These are phyloP conservation scores for Usnea hakonensis DNA, from an alignment of 495 filamentous ascomycete genomes.

Conservation along the genomic window DNA sequence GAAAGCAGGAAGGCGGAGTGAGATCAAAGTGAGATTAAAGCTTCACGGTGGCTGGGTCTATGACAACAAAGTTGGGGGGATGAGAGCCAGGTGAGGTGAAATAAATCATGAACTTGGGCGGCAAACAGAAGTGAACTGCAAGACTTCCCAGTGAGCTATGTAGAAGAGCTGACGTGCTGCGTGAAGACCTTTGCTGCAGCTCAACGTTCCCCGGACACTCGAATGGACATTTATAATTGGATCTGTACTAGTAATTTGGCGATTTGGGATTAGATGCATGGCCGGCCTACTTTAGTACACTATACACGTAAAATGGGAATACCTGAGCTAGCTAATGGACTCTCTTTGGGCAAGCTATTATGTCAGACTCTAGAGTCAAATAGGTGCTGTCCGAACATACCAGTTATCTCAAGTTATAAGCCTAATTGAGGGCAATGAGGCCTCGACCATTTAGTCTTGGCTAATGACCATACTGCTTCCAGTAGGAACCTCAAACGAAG, in stretches of 20 bases:
- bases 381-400: not conserved
- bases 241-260: not conserved
- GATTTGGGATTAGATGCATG: not conserved
- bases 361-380: not conserved
- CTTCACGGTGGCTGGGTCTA: not conserved
- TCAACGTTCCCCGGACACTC: too few relatives aligned
- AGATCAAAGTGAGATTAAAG: not conserved
- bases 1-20: not conserved
- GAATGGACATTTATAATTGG: not conserved
- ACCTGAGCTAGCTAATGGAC: not conserved
- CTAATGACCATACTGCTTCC: not conserved
- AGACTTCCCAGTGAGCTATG: not conserved
- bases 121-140: not conserved
- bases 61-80: not conserved
- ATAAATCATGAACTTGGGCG: not conserved
- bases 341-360: not conserved
- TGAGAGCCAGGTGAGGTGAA: not conserved
- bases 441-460: not conserved
- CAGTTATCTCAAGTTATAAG: not conserved
- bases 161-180: not conserved
- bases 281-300: not conserved
- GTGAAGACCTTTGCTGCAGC: not conserved
- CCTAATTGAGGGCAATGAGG: not conserved
- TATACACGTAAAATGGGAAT: not conserved
- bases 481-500: slow-evolving; percentile 44